Percentiles rank a stretch among this genome's conserved stretches.
phyloP scores from a whole-genome alignment of 441 rosid species.

The Adansonia grandidieri region DNA sequence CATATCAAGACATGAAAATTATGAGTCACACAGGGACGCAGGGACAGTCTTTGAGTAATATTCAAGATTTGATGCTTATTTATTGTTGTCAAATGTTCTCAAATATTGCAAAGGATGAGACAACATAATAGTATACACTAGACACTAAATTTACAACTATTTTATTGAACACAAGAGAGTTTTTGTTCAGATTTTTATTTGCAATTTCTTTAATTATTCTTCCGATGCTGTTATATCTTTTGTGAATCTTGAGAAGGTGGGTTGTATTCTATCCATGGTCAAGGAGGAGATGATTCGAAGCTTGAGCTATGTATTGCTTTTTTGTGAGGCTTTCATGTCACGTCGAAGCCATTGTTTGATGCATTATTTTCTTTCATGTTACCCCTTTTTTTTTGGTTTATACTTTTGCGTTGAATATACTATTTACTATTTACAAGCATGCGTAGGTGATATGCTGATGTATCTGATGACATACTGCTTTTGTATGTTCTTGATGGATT shows the following conservation, averaged over 20 bases:
- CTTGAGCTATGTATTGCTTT: constrained; percentile 32
- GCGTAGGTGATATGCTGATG: constrained; percentile 7
- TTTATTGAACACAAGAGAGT: constrained; percentile 10
- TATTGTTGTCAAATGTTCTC: background rate
- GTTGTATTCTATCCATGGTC: constrained; percentile 43
- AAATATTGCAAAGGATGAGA: background rate
- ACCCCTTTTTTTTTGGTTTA: background rate
- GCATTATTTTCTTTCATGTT: constrained; percentile 4
- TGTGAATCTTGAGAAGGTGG: constrained; percentile 47
- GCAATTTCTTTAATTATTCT: constrained; percentile 16
- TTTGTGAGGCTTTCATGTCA: constrained; percentile 20
- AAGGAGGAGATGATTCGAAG: constrained; percentile 41
- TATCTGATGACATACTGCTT: constrained; percentile 32
- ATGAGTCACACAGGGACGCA: background rate
- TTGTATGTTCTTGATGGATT: constrained; percentile 76
- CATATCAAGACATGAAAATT: background rate
- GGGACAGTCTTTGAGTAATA: background rate
- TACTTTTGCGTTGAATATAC: background rate
- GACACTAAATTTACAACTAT: background rate
- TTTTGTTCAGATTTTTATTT: background rate
- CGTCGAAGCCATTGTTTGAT: constrained; percentile 16
- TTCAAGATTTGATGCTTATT: constrained; percentile 10
- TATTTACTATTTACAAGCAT: background rate
- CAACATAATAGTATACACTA: background rate
- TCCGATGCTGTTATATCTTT: background rate